Conservation (phyloP, 306 rosid species). For the Trichosanthes cucumerina region DNA sequence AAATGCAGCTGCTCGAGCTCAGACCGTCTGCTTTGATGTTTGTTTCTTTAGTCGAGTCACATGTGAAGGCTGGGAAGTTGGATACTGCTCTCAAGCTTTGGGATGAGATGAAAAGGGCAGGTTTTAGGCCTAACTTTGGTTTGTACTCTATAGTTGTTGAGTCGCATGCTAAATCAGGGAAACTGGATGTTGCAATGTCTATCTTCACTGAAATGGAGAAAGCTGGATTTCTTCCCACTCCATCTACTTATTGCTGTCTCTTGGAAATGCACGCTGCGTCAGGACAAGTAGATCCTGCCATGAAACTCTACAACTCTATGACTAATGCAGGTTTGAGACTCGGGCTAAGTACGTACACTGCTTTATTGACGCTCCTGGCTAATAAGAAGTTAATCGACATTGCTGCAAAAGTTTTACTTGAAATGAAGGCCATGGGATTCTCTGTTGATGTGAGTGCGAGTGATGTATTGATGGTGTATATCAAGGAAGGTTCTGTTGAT, state of each 20-base stretch:
- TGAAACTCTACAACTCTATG: conserved; percentile 88
- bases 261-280: conserved; percentile 92
- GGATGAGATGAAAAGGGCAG: conserved; percentile 90
- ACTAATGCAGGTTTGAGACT: conserved; percentile 86
- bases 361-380: conserved; percentile 67
- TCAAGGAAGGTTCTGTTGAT: conserved; percentile 88
- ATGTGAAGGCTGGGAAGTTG: conserved; percentile 89
- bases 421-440: conserved; percentile 89
- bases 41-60: conserved; percentile 74
- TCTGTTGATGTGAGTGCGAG: conserved; percentile 91
- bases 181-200: conserved; percentile 83
- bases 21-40: conserved; percentile 57
- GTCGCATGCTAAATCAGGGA: conserved; percentile 87
- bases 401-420: conserved; percentile 78
- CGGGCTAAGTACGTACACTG: conserved; percentile 68
- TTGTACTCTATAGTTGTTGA: conserved; percentile 80
- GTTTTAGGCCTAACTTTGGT: conserved; percentile 90
- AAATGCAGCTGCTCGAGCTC: conserved; percentile 70
- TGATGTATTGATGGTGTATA: conserved; percentile 85
- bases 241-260: conserved; percentile 80
- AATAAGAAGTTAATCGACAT: conserved; percentile 72
- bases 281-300: conserved; percentile 79
- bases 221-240: conserved; percentile 92
- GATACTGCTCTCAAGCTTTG: conserved; percentile 75
- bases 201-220: conserved; percentile 87